These are phyloP conservation scores for Ganoderma meredithae DNA, from an alignment of 1,284 basidiomycete genomes.

Conservation along the genomic window DNA sequence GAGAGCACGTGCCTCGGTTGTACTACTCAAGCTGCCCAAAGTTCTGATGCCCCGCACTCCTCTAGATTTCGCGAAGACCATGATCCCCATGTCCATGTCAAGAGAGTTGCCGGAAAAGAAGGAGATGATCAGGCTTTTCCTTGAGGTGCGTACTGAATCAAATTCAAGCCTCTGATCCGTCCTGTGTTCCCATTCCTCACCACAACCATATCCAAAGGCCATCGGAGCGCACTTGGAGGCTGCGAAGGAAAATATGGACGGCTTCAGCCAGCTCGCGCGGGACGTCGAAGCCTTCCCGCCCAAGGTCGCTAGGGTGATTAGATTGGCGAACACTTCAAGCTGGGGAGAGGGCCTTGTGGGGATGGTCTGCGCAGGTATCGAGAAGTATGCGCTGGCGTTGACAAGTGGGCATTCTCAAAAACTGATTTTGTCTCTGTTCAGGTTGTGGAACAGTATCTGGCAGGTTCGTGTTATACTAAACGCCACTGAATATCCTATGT, in stretches of 20 bases:
- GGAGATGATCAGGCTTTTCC: constrained; percentile 41
- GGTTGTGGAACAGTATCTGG: constrained; percentile 9
- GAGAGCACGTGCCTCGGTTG: constrained; percentile 26
- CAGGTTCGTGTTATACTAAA: background rate
- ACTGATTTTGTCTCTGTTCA: background rate
- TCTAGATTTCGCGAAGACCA: constrained; percentile 38
- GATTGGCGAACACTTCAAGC: background rate
- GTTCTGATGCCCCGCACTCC: background rate
- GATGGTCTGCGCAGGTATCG: constrained; percentile 3
- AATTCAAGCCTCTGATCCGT: background rate
- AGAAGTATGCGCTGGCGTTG: background rate
- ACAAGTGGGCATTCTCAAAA: too few relatives aligned
- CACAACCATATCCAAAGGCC: constrained; percentile 23
- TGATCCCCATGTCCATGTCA: constrained; percentile 38
- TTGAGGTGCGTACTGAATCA: constrained; percentile 32
- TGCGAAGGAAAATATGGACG: constrained; percentile 33
- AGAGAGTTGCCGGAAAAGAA: constrained; percentile 36
- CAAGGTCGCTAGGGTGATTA: constrained; percentile 39
- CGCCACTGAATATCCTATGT: background rate
- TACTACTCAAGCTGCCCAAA: background rate
- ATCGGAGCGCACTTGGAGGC: constrained; percentile 38
- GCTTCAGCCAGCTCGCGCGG: constrained; percentile 38
- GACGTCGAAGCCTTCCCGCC: constrained; percentile 40
- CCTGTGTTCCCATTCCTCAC: background rate
- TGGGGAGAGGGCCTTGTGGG: background rate